phyloP scores from a whole-genome alignment of 2,329 filamentous ascomycete genomes.

The Fusarium sp. region DNA sequence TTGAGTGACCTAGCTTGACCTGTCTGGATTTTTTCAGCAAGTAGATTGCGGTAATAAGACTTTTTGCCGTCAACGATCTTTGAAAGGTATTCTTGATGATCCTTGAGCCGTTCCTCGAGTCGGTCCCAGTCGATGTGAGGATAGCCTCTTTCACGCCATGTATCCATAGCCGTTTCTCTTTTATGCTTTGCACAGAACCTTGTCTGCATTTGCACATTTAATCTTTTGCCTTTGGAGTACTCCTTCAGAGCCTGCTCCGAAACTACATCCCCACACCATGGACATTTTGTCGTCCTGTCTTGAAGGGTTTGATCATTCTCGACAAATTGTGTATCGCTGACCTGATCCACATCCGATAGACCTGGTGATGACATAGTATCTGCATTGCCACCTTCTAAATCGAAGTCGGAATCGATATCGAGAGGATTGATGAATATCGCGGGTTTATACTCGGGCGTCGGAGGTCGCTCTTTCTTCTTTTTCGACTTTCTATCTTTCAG shows the following conservation, averaged over 20 bases:
- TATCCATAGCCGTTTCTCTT: slow-evolving; percentile 62
- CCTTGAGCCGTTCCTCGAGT: slow-evolving; percentile 69
- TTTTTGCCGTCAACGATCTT: slow-evolving; percentile 68
- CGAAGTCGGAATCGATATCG: slow-evolving; percentile 16
- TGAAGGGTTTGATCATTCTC: slow-evolving; percentile 12
- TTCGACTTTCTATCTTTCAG: not conserved
- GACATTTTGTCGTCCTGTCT: slow-evolving; percentile 62
- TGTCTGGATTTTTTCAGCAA: slow-evolving; percentile 66
- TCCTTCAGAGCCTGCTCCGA: slow-evolving; percentile 65
- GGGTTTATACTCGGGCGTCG: slow-evolving; percentile 9
- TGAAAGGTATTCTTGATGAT: slow-evolving; percentile 67
- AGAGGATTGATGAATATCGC: slow-evolving; percentile 24
- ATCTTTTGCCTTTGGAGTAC: slow-evolving; percentile 60
- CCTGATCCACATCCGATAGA: slow-evolving; percentile 37
- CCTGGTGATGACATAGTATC: slow-evolving; percentile 15
- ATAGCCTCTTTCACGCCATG: slow-evolving; percentile 68
- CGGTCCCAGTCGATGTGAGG: slow-evolving; percentile 77
- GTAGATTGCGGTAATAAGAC: slow-evolving; percentile 71
- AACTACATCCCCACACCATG: slow-evolving; percentile 74
- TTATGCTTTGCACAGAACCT: slow-evolving; percentile 75
- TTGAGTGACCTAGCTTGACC: slow-evolving; percentile 71
- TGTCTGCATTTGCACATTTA: slow-evolving; percentile 70
- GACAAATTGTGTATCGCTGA: slow-evolving; percentile 14
- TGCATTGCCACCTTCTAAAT: not conserved
- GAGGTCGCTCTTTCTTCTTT: not conserved